Percentiles rank a stretch among this genome's conserved stretches.
Evolutionary conservation across 2,329 filamentous ascomycete genomes (phyloP).

Genomic region (Torrubiellomyces zombiae): DNA sequence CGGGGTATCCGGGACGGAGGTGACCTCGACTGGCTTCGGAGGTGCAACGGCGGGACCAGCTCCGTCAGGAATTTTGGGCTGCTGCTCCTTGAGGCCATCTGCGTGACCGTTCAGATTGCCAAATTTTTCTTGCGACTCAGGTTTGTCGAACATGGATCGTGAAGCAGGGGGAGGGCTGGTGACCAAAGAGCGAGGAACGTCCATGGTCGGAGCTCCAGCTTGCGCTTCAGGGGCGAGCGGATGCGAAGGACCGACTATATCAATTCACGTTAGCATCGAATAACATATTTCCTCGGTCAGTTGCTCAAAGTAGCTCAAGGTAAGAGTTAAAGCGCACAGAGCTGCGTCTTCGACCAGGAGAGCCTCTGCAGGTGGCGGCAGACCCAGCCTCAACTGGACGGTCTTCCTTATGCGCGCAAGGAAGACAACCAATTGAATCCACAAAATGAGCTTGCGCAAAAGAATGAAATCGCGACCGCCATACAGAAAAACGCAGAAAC

Average conservation of each 20-base stretch:
- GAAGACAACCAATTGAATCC: too few relatives aligned
- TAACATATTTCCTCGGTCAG: too few relatives aligned
- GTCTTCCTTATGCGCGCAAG: too few relatives aligned
- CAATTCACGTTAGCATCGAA: too few relatives aligned
- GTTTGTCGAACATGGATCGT: conserved; percentile 7
- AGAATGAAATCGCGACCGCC: background rate
- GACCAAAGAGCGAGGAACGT: conserved; percentile 4
- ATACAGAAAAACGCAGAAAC: background rate
- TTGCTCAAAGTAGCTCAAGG: too few relatives aligned
- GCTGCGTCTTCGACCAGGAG: too few relatives aligned
- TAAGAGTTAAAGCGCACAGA: too few relatives aligned
- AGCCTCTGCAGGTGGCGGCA: too few relatives aligned
- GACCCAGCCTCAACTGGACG: too few relatives aligned
- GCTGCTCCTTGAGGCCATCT: conserved; percentile 6
- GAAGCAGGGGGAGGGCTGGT: conserved; percentile 6
- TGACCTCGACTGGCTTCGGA: conserved; percentile 19
- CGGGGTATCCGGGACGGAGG: conserved; percentile 19
- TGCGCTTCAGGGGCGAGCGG: conserved; percentile 12
- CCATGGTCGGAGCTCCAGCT: conserved; percentile 11
- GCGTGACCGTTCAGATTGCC: too few relatives aligned
- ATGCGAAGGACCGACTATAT: conserved; percentile 14
- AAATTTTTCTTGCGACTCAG: too few relatives aligned
- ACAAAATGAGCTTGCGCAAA: too few relatives aligned
- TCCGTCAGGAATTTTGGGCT: conserved; percentile 6
- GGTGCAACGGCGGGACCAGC: conserved; percentile 6